Base-by-base conservation (phyloP, 371 early-diverging fungal genomes). In the Mortierella sp. region DNA sequence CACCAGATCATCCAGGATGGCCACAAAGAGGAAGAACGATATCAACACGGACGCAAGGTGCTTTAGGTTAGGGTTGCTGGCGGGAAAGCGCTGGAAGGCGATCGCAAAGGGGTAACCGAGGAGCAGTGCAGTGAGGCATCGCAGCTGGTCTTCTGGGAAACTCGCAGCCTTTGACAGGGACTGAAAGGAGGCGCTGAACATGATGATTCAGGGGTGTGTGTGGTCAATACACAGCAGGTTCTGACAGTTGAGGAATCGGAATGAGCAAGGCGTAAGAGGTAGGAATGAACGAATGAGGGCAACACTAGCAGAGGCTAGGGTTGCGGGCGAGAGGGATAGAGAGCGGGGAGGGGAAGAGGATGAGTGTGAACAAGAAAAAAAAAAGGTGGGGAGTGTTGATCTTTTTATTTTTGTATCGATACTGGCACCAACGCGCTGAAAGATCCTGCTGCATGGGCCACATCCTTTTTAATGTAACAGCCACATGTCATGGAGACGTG, bases 41-140 rank as follows among this genome's bases (percentile, higher is more conserved):
- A 85, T 81, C 6, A 82, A 31, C 51, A 94, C 85, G 3, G 94
- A 93, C 67, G 86, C 94, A 14, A 87, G 13, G 74, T 96, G 95
- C 53, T 89, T 90, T n/a, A 83, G 46, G 8, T 71, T 61, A 43
- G 82, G 70, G 60, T 79, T 81, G 58, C 64, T 72, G 39, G 59
- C 60, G 21, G 86, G 92, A 19, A 90, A 64, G 23, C 64, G 80
- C 19, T 82, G 82, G 79, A 88, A 90, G 19, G 55, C 71, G 54
- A 50, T 47, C 18, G 81, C 78, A 6, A 73, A 23, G 3, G 81
- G 82, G 58, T 82, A 84, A 24, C 73, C 67, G 16, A 73, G 61
- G 41, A 82, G 52, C n/a, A 82, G 55, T 38, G 71, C 58, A 0
- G 61, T 19, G 9, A 82, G 65, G 57, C 78, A 82, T n/a, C 80